These are phyloP conservation scores for Lodderomyces theae DNA, from an alignment of 1,139 yeast species.

Conservation along the genomic window DNA sequence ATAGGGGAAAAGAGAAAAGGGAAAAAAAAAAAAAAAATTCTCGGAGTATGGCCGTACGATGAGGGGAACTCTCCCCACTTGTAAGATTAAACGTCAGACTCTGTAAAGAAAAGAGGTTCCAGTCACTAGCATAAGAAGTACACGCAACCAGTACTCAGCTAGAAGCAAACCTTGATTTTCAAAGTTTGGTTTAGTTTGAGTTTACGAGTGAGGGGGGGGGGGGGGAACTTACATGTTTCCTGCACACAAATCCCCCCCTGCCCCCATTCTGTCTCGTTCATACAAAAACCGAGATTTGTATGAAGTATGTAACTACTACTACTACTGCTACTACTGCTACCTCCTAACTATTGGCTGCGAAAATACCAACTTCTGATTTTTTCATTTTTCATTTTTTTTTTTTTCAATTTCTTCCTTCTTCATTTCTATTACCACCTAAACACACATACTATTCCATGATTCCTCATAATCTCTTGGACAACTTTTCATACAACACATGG, in stretches of 20 bases:
- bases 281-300: too few relatives aligned
- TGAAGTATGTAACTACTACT: too few relatives aligned
- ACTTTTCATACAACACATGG: conserved; percentile 13
- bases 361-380: too few relatives aligned
- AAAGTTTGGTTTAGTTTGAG: not conserved
- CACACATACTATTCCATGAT: not conserved
- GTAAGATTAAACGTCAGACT: too few relatives aligned
- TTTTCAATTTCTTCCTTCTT: not conserved
- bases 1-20: not conserved
- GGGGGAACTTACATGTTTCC: not conserved
- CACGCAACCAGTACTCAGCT: too few relatives aligned
- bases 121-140: too few relatives aligned
- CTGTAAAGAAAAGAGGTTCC: too few relatives aligned
- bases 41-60: not conserved
- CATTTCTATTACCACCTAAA: not conserved
- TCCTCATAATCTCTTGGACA: conserved; percentile 5
- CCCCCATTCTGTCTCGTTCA: too few relatives aligned
- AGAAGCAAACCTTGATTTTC: not conserved
- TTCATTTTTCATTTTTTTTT: too few relatives aligned
- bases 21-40: not conserved
- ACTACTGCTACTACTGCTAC: too few relatives aligned
- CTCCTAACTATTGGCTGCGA: not conserved
- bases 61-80: not conserved
- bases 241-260: not conserved
- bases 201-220: too few relatives aligned